phyloP scores from a whole-genome alignment of 2,329 filamentous ascomycete genomes.

The Fusarium gaditjirri region DNA sequence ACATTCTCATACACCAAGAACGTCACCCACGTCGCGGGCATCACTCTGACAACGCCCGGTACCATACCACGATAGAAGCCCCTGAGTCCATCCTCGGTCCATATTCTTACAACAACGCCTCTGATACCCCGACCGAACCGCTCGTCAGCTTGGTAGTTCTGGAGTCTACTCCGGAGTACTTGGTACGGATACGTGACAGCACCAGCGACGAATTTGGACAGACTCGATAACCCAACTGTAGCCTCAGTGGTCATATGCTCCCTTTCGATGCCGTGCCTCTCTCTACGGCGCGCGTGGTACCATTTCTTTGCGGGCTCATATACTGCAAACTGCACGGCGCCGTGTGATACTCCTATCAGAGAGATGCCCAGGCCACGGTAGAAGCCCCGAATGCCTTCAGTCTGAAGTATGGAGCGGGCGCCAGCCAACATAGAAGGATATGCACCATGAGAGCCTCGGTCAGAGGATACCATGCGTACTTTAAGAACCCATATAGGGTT shows the following conservation, averaged over 20 bases:
- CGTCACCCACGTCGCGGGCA: conserved; percentile 95
- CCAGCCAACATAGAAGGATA: conserved; percentile 84
- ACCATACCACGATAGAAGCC: conserved; percentile 94
- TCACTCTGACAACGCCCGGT: conserved; percentile 87
- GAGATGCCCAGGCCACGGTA: conserved; percentile 88
- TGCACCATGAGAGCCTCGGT: conserved; percentile 77
- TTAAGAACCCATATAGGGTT: conserved; percentile 99
- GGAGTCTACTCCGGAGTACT: conserved; percentile 86
- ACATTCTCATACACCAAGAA: conserved; percentile 98
- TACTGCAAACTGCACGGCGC: conserved; percentile 94
- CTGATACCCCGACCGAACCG: conserved; percentile 75
- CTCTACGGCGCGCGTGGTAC: conserved; percentile 61
- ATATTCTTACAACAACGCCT: conserved; percentile 80
- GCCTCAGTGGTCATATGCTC: conserved; percentile 73
- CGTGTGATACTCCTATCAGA: conserved; percentile 88
- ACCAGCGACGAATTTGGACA: conserved; percentile 89
- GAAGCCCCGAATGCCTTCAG: conserved; percentile 82
- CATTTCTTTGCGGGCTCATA: conserved; percentile 78
- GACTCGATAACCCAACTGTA: conserved; percentile 81
- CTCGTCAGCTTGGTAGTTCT: conserved; percentile 85
- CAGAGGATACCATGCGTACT: conserved; percentile 93
- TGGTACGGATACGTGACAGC: conserved; percentile 94
- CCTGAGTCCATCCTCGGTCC: conserved; percentile 78
- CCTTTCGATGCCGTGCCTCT: conserved; percentile 29
- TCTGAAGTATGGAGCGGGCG: conserved; percentile 69